Percentiles rank a stretch among this genome's conserved stretches.
Evolutionary conservation across 2,329 filamentous ascomycete species (phyloP).

Genomic region (Canariomyces notabilis): DNA sequence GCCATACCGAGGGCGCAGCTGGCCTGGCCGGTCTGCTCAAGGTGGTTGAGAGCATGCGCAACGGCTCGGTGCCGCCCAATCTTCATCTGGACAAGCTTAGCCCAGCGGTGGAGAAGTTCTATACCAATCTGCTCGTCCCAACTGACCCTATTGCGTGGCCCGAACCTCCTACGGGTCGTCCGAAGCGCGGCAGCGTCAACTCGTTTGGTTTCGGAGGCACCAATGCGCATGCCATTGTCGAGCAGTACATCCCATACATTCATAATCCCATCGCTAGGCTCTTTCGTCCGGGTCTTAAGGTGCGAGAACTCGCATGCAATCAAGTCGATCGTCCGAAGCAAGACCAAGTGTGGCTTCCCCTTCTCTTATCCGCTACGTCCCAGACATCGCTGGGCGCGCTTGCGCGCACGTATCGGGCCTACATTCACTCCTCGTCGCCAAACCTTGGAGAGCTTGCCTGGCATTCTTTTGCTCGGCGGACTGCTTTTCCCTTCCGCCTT

Average conservation of each 20-base stretch:
- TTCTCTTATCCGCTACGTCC: conserved; percentile 36
- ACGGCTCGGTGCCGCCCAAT: conserved; percentile 38
- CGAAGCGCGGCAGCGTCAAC: conserved; percentile 40
- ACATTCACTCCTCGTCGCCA: conserved; percentile 13
- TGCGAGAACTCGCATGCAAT: not conserved
- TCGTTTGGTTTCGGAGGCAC: conserved; percentile 43
- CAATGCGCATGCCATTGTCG: conserved; percentile 41
- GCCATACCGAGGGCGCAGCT: conserved; percentile 47
- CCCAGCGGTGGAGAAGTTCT: conserved; percentile 36
- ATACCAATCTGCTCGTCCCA: conserved; percentile 31
- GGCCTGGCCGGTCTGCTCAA: conserved; percentile 46
- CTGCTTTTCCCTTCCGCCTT: conserved; percentile 30
- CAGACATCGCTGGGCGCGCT: conserved; percentile 31
- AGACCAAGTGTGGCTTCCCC: conserved; percentile 27
- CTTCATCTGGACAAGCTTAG: conserved; percentile 39
- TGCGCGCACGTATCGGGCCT: conserved; percentile 26
- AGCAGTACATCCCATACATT: conserved; percentile 33
- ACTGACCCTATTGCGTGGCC: conserved; percentile 34
- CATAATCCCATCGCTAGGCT: conserved; percentile 23
- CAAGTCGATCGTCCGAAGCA: not conserved
- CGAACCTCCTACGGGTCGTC: conserved; percentile 30
- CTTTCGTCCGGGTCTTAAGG: conserved; percentile 6
- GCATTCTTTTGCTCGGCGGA: conserved; percentile 30
- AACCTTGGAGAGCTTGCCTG: conserved; percentile 28
- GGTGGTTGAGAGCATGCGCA: conserved; percentile 37